A percentile compares a stretch with the other conserved stretches of the same genome.
These are phyloP conservation scores for Mycena leptocephala DNA, from an alignment of 768 basidiomycete species.

Conservation along the genomic window DNA sequence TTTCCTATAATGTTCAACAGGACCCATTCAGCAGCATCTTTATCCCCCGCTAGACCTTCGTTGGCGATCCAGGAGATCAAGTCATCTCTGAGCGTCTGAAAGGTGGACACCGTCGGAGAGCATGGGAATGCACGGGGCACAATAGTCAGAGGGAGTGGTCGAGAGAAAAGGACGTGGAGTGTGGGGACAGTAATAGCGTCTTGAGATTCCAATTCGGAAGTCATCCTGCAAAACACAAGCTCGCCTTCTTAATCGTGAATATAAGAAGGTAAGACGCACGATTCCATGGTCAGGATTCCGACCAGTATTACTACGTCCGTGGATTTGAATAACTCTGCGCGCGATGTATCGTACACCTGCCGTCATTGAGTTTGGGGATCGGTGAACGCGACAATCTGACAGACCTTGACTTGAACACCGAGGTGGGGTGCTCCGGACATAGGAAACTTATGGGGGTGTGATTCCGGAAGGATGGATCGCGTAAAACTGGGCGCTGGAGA, in stretches of 20 bases:
- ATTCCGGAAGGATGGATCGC: slow-evolving; percentile 5
- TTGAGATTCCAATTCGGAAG: slow-evolving; percentile 57
- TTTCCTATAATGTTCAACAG: slow-evolving; percentile 72
- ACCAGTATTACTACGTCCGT: slow-evolving; percentile 81
- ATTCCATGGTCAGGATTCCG: slow-evolving; percentile 79
- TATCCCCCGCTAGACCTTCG: slow-evolving; percentile 79
- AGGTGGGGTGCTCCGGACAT: slow-evolving; percentile 67
- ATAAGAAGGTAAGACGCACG: slow-evolving; percentile 53
- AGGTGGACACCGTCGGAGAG: slow-evolving; percentile 28
- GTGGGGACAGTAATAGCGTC: slow-evolving; percentile 67
- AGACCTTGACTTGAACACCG: slow-evolving; percentile 84
- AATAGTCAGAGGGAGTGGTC: slow-evolving; percentile 57
- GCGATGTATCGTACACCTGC: slow-evolving; percentile 73
- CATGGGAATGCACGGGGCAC: slow-evolving; percentile 58
- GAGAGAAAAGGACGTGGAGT: slow-evolving; percentile 77
- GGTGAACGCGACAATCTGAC: slow-evolving; percentile 3
- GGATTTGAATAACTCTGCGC: slow-evolving; percentile 65
- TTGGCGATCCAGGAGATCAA: slow-evolving; percentile 83
- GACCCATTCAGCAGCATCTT: slow-evolving; percentile 82
- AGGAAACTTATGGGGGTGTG: slow-evolving; percentile 77
- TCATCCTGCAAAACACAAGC: slow-evolving; percentile 48
- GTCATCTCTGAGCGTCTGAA: slow-evolving; percentile 59
- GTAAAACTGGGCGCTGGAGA: slow-evolving; percentile 7
- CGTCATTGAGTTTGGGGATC: neutral
- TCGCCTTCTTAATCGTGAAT: neutral